These are phyloP conservation scores for Fusarium globosum DNA, from an alignment of 2,329 filamentous ascomycete genomes.

Conservation along the genomic window DNA sequence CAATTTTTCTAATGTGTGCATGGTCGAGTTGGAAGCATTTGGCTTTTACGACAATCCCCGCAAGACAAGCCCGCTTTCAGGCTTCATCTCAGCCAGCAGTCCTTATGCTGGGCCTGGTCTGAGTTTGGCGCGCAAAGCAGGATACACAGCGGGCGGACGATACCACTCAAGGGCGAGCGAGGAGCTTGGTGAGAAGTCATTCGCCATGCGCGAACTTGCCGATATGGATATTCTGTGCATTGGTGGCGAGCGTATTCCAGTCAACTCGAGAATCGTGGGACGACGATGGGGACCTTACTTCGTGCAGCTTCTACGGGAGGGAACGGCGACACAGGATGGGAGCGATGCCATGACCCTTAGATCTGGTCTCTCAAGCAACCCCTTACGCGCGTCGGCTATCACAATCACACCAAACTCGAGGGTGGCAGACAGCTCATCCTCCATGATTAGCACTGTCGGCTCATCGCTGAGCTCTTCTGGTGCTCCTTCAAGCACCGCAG, in stretches of 20 bases:
- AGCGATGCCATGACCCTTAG: conserved; percentile 81
- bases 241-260: conserved; percentile 88
- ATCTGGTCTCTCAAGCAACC: conserved; percentile 67
- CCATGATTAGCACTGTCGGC: conserved; percentile 58
- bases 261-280: conserved; percentile 90
- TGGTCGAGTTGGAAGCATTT: conserved; percentile 97
- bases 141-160: conserved; percentile 78
- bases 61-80: conserved; percentile 79
- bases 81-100: conserved; percentile 85
- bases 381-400: conserved; percentile 80
- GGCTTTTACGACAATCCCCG: conserved; percentile 97
- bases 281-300: conserved; percentile 96
- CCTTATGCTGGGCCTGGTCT: conserved; percentile 69
- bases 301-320: conserved; percentile 88
- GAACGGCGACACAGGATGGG: conserved; percentile 76
- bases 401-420: conserved; percentile 81
- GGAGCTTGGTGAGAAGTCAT: conserved; percentile 83
- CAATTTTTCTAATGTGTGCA: conserved; percentile 96
- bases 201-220: conserved; percentile 83
- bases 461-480: conserved; percentile 54
- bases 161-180: conserved; percentile 81
- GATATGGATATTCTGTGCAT: conserved; percentile 98
- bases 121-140: conserved; percentile 68
- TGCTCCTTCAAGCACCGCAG: conserved; percentile 56
- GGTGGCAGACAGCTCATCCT: conserved; percentile 60